These are phyloP conservation scores for Alternaria viburni DNA, from an alignment of 2,329 filamentous ascomycete species.

Conservation along the genomic window DNA sequence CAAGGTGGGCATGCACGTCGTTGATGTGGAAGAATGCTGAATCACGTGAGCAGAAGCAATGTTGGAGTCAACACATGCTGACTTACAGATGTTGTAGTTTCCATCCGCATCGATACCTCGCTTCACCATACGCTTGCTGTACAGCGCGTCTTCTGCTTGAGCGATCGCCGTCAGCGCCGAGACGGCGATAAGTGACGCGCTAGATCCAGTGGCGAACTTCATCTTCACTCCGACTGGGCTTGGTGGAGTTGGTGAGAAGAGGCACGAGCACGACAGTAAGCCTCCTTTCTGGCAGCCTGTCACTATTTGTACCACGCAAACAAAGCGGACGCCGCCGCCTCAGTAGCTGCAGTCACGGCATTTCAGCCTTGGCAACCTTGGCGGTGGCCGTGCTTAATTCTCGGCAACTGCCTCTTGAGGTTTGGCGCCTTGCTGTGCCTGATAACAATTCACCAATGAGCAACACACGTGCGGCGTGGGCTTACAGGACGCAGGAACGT, in stretches of 20 bases:
- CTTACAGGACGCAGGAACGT: conserved; percentile 10
- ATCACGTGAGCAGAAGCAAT: not conserved
- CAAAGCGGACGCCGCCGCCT: conserved; percentile 15
- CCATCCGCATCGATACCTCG: conserved; percentile 40
- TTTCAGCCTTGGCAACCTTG: conserved; percentile 16
- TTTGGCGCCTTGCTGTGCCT: conserved; percentile 14
- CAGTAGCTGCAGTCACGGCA: not conserved
- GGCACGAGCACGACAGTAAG: conserved; percentile 5
- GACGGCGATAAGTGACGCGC: conserved; percentile 25
- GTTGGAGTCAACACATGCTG: rapidly evolving
- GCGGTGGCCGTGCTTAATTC: conserved; percentile 24
- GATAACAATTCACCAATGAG: conserved; percentile 39
- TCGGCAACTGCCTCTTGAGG: conserved; percentile 38
- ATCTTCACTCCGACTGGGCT: conserved; percentile 17
- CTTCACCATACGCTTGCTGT: conserved; percentile 38
- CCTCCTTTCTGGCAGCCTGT: not conserved
- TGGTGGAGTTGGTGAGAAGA: not conserved
- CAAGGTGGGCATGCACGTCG: conserved; percentile 71
- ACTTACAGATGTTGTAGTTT: conserved; percentile 46
- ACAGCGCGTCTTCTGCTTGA: conserved; percentile 38
- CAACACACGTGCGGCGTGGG: conserved; percentile 31
- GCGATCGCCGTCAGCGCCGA: conserved; percentile 24
- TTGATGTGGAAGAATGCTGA: conserved; percentile 71
- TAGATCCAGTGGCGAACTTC: conserved; percentile 26
- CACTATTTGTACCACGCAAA: conserved; percentile 21